Conservation (phyloP, 2,329 filamentous ascomycete genomes). For the Plenodomus tracheiphilus region DNA sequence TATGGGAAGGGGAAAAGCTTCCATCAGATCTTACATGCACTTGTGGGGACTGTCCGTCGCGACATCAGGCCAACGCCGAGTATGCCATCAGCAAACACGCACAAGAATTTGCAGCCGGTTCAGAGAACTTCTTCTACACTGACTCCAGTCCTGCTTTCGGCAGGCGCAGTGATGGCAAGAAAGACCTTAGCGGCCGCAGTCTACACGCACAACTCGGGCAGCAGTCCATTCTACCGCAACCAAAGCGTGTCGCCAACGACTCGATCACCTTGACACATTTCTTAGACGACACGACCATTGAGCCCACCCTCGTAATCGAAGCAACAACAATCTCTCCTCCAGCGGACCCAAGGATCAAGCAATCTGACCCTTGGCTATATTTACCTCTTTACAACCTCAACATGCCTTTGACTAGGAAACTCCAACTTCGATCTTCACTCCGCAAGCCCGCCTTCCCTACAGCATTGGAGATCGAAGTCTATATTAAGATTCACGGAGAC, state of each 20-base stretch:
- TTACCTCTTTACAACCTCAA: constrained; percentile 39
- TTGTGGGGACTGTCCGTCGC: constrained; percentile 30
- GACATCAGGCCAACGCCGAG: constrained; percentile 27
- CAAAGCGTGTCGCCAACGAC: not conserved
- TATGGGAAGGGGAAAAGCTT: constrained; percentile 43
- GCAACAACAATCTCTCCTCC: not conserved
- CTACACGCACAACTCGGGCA: constrained; percentile 37
- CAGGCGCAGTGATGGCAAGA: constrained; percentile 13
- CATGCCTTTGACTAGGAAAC: constrained; percentile 33
- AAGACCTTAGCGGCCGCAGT: constrained; percentile 17
- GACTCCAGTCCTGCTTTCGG: constrained; percentile 42
- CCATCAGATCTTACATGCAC: constrained; percentile 34
- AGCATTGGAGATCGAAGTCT: constrained; percentile 9
- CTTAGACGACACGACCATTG: constrained; percentile 11
- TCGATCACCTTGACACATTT: constrained; percentile 4
- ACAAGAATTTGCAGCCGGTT: constrained; percentile 36
- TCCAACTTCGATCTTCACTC: constrained; percentile 21
- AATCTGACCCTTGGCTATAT: not conserved
- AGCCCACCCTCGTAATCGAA: constrained; percentile 24
- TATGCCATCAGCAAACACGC: constrained; percentile 34
- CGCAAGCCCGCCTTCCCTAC: constrained; percentile 2
- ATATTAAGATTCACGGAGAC: constrained; percentile 16
- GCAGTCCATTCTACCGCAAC: constrained; percentile 39
- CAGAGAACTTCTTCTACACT: constrained; percentile 44
- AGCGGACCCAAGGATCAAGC: constrained; percentile 1